phyloP scores from a whole-genome alignment of 345 rosid genomes.

The Garcia nutans region DNA sequence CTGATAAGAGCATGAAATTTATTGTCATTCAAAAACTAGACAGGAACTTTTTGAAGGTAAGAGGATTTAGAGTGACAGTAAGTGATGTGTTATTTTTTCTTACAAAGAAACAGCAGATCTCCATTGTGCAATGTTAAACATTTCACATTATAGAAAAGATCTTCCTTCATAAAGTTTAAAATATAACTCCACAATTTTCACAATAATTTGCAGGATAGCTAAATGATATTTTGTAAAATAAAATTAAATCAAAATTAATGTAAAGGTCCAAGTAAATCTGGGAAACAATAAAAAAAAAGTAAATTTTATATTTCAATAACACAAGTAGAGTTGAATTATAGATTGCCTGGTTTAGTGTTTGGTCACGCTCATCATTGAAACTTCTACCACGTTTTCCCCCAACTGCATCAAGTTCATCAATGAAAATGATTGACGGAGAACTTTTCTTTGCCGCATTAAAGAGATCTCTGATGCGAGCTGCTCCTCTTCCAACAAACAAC shows the following conservation, averaged over 20 bases:
- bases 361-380: slow-evolving; percentile 96
- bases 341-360: slow-evolving; percentile 84
- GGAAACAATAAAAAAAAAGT: neutral
- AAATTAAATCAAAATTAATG: neutral
- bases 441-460: slow-evolving; percentile 73
- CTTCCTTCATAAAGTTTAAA: neutral
- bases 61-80: neutral
- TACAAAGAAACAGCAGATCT: neutral
- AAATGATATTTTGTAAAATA: neutral
- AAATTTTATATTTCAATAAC: no score
- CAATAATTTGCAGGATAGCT: neutral
- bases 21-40: neutral
- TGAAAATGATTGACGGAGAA: slow-evolving; percentile 88
- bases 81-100: neutral
- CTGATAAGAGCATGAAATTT: neutral
- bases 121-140: neutral
- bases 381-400: slow-evolving; percentile 98
- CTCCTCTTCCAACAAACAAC: slow-evolving; percentile 97
- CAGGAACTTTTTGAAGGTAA: slow-evolving; percentile 4
- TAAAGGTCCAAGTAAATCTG: neutral
- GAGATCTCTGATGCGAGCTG: slow-evolving; percentile 92
- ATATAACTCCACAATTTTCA: neutral
- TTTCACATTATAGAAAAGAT: neutral
- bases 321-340: neutral
- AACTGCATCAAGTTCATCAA: slow-evolving; percentile 97